phyloP scores from a whole-genome alignment of 495 filamentous ascomycete genomes.

The Oleoguttula mirabilis region DNA sequence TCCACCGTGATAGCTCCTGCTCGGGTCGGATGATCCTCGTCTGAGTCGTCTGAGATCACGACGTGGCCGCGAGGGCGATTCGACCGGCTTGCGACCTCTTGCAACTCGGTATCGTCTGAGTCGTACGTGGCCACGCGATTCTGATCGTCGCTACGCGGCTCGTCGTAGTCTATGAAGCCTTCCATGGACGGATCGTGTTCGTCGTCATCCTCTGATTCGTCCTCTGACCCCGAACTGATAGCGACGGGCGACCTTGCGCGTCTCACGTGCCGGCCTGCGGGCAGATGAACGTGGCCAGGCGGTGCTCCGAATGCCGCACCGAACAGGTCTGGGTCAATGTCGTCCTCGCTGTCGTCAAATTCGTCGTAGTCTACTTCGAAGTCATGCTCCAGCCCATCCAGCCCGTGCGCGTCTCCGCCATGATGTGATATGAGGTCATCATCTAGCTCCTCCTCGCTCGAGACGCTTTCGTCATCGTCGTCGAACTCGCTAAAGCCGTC shows the following conservation, averaged over 20 bases:
- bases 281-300: background rate
- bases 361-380: constrained; percentile 22
- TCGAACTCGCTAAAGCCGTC: constrained; percentile 27
- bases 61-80: background rate
- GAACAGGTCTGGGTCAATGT: constrained; percentile 5
- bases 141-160: background rate
- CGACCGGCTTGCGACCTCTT: background rate
- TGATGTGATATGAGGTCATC: constrained; percentile 7
- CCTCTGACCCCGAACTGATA: background rate
- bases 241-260: constrained; percentile 15
- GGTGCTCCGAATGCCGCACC: constrained; percentile 1
- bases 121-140: background rate
- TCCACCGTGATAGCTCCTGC: constrained; percentile 1
- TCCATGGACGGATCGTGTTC: constrained; percentile 24
- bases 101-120: constrained; percentile 5
- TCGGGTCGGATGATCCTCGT: constrained; percentile 2
- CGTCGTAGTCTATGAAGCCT: constrained; percentile 27
- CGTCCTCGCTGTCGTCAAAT: constrained; percentile 11
- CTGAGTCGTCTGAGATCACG: constrained; percentile 16
- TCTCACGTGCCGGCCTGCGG: constrained; percentile 9
- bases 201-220: constrained; percentile 27
- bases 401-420: constrained; percentile 19
- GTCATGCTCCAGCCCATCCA: constrained; percentile 27
- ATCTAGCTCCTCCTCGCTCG: constrained; percentile 19
- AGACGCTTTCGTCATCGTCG: constrained; percentile 21